Evolutionary conservation across 441 rosid species (phyloP), one percentile per base, ranked within the genome.

Genomic region (Bocquillonia castaneifolia): DNA sequence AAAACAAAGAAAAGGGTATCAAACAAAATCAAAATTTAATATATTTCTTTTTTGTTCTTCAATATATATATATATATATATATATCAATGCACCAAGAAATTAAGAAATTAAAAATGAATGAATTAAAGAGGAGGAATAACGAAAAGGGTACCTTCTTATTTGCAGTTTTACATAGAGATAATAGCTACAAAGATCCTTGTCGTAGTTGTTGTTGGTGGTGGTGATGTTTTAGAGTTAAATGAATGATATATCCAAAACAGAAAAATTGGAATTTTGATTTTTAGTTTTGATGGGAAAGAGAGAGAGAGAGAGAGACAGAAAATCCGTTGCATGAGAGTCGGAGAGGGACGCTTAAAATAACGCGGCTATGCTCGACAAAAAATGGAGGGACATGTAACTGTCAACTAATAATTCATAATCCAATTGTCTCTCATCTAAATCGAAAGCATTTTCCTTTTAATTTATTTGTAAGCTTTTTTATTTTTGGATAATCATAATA

Each of bases 281-380:
- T n/a, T n/a, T n/a, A n/a, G n/a, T n/a, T n/a, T n/a, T n/a, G n/a
- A n/a, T n/a, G n/a, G n/a, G n/a, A n/a, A n/a, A n/a, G n/a, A n/a
- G n/a, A n/a, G 26, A 25, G 56, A 47, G 3, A 18, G 64, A 42
- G 23, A 40, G 39, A 36, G 32, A 37, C 28, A 64, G 62, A 42
- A 59, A 74, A 36, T 42, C 26, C 55, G 64, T 74, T 68, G 77
- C 77, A 74, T 73, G 72, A 67, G 64, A 29, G 2, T 44, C 64
- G 68, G 72, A 47, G 58, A 20, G 61, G 15, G 57, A 57, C 37
- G 31, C 64, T 62, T 62, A 67, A 67, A 73, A 62, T 55, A 56
- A 63, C 72, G 59, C 45, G 68, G 67, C 42, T 28, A 69, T 6
- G 57, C 59, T 56, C 29, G 69, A 64, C 50, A 64, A 47, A 64